These are phyloP conservation scores for Suaeda aralocaspica DNA, from an alignment of 148 eudicot genomes.

Conservation along the genomic window DNA sequence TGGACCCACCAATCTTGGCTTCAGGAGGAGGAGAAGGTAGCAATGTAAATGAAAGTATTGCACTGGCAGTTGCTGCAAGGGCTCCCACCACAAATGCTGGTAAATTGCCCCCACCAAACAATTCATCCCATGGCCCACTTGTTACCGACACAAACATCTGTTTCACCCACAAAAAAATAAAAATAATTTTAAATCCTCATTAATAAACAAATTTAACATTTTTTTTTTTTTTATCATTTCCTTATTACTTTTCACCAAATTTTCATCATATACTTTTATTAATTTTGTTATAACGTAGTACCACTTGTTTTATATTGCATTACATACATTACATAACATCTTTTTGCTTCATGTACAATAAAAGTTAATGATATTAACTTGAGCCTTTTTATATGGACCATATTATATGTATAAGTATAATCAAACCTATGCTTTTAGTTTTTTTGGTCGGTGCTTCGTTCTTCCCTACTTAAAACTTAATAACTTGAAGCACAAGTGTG, in stretches of 20 bases:
- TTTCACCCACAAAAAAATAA: background rate
- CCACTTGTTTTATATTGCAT: background rate
- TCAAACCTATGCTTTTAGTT: background rate
- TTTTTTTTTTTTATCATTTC: background rate
- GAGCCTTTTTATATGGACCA: background rate
- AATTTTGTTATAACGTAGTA: background rate
- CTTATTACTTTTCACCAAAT: slow-evolving; percentile 5
- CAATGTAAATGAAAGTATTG: slow-evolving; percentile 39
- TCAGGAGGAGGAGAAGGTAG: slow-evolving; percentile 50
- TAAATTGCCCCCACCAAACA: slow-evolving; percentile 62
- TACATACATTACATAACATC: background rate
- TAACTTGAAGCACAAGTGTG: slow-evolving; percentile 7
- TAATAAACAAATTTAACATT: too few relatives aligned
- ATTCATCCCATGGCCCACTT: slow-evolving; percentile 55
- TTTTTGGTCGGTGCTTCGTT: slow-evolving; percentile 28
- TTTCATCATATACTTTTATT: background rate
- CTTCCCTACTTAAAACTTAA: slow-evolving; percentile 8
- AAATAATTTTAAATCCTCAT: background rate
- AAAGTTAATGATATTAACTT: slow-evolving; percentile 6
- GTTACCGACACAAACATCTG: slow-evolving; percentile 60
- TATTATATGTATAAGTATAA: background rate
- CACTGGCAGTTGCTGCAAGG: slow-evolving; percentile 41
- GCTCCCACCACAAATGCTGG: slow-evolving; percentile 65
- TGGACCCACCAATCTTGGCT: slow-evolving; percentile 31
- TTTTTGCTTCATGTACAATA: background rate